These are phyloP conservation scores for Penicillium sp. DNA, from an alignment of 2,329 filamentous ascomycete genomes.

Conservation along the genomic window DNA sequence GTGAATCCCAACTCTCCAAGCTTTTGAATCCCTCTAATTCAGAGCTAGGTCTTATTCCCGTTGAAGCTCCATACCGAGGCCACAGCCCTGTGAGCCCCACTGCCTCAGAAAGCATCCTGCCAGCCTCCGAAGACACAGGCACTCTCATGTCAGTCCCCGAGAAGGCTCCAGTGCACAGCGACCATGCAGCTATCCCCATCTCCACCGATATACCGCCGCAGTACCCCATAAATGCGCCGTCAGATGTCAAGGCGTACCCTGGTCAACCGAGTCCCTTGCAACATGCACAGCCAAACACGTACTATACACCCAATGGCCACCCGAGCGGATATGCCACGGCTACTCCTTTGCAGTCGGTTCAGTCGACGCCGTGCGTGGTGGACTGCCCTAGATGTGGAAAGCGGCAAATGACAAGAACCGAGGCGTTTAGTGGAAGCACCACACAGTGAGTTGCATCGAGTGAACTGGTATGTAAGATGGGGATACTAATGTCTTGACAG, in stretches of 20 bases:
- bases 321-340: slow-evolving; percentile 24
- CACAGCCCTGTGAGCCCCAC: neutral
- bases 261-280: slow-evolving; percentile 13
- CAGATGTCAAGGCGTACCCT: slow-evolving; percentile 14
- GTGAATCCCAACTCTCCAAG: neutral
- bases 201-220: neutral
- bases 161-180: neutral
- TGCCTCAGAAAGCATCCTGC: neutral
- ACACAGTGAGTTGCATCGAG: slow-evolving; percentile 25
- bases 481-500: slow-evolving; percentile 23
- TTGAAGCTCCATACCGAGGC: slow-evolving; percentile 4
- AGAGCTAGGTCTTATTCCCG: slow-evolving; percentile 13
- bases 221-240: slow-evolving; percentile 1
- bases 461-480: neutral
- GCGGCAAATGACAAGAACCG: slow-evolving; percentile 29
- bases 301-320: slow-evolving; percentile 16
- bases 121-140: neutral
- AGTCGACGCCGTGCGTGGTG: slow-evolving; percentile 38
- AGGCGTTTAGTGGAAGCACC: slow-evolving; percentile 23
- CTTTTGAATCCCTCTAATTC: neutral
- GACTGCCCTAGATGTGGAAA: slow-evolving; percentile 47
- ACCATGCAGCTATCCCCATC: slow-evolving; percentile 5
- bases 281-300: slow-evolving; percentile 4
- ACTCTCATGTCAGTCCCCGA: neutral
- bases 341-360: slow-evolving; percentile 24